Conservation (phyloP, 441 rosid genomes). For the California macrophylla region DNA sequence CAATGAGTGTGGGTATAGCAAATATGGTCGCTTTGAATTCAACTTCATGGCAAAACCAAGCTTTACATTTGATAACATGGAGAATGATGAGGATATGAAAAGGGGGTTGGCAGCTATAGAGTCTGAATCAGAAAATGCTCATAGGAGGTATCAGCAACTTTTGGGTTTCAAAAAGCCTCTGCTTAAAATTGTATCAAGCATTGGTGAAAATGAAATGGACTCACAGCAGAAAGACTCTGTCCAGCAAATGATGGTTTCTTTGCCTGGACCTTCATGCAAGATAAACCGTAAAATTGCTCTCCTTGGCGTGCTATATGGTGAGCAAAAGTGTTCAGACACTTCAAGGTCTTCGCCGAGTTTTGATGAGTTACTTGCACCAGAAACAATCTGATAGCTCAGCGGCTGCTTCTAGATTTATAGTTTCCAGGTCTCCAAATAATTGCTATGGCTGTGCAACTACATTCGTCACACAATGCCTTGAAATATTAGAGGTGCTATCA, state of each 20-base stretch:
- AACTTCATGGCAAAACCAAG: conserved; percentile 99
- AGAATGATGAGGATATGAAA: conserved; percentile 99
- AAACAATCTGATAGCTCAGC: conserved; percentile 63
- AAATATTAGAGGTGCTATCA: conserved; percentile 79
- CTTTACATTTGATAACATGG: conserved; percentile 96
- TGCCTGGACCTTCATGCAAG: conserved; percentile 99
- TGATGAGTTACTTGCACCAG: conserved; percentile 97
- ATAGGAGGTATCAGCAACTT: conserved; percentile 99
- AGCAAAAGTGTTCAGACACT: conserved; percentile 99
- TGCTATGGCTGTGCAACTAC: conserved; percentile 99
- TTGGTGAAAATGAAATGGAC: conserved; percentile 99
- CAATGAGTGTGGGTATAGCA: conserved; percentile 99
- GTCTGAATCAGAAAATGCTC: conserved; percentile 99
- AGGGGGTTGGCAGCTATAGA: conserved; percentile 97
- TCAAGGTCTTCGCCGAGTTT: conserved; percentile 96
- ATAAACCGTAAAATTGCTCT: conserved; percentile 98
- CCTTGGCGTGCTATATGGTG: conserved; percentile 96
- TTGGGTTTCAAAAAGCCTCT: conserved; percentile 99
- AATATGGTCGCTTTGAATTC: conserved; percentile 99
- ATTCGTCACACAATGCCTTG: conserved; percentile 96
- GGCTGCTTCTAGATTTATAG: conserved; percentile 71
- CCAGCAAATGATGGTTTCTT: conserved; percentile 99
- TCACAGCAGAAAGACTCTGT: conserved; percentile 98
- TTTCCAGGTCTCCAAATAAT: conserved; percentile 87
- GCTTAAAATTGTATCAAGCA: conserved; percentile 96